These are phyloP conservation scores for Silene conica DNA, from an alignment of 148 eudicot genomes.

Conservation along the genomic window DNA sequence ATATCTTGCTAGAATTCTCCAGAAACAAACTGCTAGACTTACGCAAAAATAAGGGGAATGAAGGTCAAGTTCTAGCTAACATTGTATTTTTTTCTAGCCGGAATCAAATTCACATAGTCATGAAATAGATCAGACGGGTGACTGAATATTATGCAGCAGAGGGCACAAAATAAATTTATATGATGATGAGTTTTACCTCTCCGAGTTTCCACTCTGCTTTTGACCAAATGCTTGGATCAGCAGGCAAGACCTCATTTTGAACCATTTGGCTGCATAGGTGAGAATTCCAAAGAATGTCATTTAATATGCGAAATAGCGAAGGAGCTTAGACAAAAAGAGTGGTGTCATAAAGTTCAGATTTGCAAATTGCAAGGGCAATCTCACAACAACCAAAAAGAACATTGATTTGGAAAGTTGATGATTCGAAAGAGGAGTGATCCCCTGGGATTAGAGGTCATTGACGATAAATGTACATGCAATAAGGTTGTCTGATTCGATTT, in stretches of 20 bases:
- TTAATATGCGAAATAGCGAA: not conserved
- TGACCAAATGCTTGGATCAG: constrained; percentile 61
- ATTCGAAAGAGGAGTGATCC: not conserved
- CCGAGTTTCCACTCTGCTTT: constrained; percentile 68
- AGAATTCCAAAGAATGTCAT: not conserved
- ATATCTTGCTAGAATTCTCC: not conserved
- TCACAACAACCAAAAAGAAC: not conserved
- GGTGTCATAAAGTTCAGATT: not conserved
- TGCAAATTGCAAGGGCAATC: not conserved
- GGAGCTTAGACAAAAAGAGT: not conserved
- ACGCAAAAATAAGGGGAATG: not conserved
- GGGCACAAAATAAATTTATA: not conserved
- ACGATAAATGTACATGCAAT: not conserved
- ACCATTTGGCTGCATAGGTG: constrained; percentile 35
- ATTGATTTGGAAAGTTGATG: not conserved
- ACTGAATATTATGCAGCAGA: not conserved
- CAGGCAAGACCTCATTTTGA: constrained; percentile 27
- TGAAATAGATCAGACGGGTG: not conserved
- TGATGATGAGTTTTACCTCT: constrained; percentile 46
- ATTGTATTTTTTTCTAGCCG: not conserved
- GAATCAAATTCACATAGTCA: not conserved
- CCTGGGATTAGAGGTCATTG: not conserved
- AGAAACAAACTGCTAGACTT: not conserved
- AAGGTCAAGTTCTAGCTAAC: not conserved
- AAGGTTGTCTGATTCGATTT: not conserved